These are phyloP conservation scores for Helicostylum pulchrum DNA, from an alignment of 192 early-diverging fungal genomes.

Conservation along the genomic window DNA sequence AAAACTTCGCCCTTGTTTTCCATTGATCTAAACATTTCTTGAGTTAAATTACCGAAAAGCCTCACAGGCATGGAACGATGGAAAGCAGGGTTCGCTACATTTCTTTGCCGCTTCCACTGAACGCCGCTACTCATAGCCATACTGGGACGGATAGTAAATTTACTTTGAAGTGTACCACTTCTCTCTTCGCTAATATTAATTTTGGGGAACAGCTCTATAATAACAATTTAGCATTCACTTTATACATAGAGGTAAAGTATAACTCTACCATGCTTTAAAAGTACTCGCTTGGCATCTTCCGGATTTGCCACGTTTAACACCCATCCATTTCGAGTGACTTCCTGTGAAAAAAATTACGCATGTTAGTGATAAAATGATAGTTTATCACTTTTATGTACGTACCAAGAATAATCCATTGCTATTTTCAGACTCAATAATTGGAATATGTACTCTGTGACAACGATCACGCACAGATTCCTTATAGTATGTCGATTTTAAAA, in stretches of 20 bases:
- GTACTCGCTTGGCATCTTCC: too few species aligned
- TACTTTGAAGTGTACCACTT: conserved; percentile 1
- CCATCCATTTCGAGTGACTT: too few species aligned
- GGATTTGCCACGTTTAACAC: too few species aligned
- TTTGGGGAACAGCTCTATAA: not conserved
- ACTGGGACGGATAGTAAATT: not conserved
- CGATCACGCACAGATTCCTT: too few species aligned
- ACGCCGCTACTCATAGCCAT: not conserved
- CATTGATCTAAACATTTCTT: conserved; percentile 7
- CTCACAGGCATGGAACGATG: conserved; percentile 24
- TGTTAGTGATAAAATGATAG: too few species aligned
- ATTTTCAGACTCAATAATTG: not conserved
- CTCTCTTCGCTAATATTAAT: not conserved
- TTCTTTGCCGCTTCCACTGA: not conserved
- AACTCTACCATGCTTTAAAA: too few species aligned
- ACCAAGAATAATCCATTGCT: not conserved
- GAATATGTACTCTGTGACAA: not conserved
- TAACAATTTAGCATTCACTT: too few species aligned
- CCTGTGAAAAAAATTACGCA: too few species aligned
- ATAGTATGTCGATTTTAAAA: not conserved
- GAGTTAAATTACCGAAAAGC: conserved; percentile 14
- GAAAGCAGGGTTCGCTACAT: conserved; percentile 26
- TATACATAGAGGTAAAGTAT: not conserved
- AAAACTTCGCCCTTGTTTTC: not conserved
- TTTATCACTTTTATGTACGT: too few species aligned